Conservation (phyloP, 2,329 filamentous ascomycete genomes). For the Magnaporthiopsis rhizophila region DNA sequence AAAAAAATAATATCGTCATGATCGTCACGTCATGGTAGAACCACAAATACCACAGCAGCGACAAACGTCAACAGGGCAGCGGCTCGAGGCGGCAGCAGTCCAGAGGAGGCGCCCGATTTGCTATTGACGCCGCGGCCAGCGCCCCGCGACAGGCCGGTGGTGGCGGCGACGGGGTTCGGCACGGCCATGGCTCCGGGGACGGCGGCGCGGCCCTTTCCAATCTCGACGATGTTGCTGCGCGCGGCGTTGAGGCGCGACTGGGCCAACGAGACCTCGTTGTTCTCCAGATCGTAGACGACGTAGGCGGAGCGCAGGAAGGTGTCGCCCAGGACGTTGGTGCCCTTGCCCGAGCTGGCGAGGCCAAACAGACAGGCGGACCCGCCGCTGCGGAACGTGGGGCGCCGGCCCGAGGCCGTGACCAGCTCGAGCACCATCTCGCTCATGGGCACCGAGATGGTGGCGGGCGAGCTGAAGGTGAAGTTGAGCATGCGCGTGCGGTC, state of each 20-base stretch:
- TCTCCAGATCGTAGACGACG: conserved; percentile 65
- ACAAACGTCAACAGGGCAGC: background rate
- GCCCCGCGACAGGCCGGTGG: conserved; percentile 26
- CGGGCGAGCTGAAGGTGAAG: conserved; percentile 45
- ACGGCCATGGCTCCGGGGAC: conserved; percentile 49
- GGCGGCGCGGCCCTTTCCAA: conserved; percentile 35
- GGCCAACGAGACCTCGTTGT: conserved; percentile 63
- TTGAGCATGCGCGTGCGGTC: conserved; percentile 30
- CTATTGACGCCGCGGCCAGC: conserved; percentile 6
- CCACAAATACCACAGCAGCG: conserved; percentile 1
- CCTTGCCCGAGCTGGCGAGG: conserved; percentile 47
- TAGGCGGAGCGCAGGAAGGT: conserved; percentile 70
- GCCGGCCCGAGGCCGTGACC: conserved; percentile 34
- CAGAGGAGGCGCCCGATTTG: background rate
- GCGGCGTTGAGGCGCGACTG: conserved; percentile 56
- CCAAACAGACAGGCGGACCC: conserved; percentile 57
- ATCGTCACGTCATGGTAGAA: too few relatives aligned
- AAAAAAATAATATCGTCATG: background rate
- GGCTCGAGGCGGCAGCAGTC: too few relatives aligned
- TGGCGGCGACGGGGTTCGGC: conserved; percentile 39
- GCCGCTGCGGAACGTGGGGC: conserved; percentile 45
- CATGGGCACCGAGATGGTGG: conserved; percentile 45
- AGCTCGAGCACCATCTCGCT: conserved; percentile 52
- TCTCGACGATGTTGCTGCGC: conserved; percentile 43
- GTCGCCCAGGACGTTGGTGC: conserved; percentile 60